Conservation (phyloP, 2,329 filamentous ascomycete species). For the Colletotrichum falcatum region DNA sequence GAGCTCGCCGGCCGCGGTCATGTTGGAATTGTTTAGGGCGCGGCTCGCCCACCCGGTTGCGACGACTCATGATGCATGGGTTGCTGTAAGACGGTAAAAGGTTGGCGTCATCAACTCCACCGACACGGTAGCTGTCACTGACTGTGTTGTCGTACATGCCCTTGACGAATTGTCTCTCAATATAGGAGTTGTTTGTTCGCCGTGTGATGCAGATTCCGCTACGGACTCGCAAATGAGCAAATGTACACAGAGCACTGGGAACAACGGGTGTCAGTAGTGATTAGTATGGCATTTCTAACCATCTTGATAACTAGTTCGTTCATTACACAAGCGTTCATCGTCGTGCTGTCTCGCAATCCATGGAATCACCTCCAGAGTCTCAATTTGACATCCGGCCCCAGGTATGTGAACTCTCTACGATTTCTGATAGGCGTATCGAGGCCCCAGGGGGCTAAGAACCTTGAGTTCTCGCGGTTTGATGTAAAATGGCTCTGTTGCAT, state of each 20-base stretch:
- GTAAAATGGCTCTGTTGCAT: conserved; percentile 36
- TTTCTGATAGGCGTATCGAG: conserved; percentile 28
- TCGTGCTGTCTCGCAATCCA: not conserved
- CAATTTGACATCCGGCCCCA: not conserved
- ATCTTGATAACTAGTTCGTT: not conserved
- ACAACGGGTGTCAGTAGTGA: not conserved
- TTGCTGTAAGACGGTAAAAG: conserved; percentile 57
- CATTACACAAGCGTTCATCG: not conserved
- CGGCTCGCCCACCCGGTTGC: conserved; percentile 69
- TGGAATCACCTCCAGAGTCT: not conserved
- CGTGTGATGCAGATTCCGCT: not conserved
- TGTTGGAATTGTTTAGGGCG: conserved; percentile 65
- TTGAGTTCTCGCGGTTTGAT: conserved; percentile 26
- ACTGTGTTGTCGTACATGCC: conserved; percentile 66
- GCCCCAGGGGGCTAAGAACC: conserved; percentile 30
- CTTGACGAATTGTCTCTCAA: conserved; percentile 55
- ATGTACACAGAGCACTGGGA: not conserved
- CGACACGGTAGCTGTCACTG: conserved; percentile 71
- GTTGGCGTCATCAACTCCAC: conserved; percentile 52
- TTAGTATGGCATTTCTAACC: not conserved
- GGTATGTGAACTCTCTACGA: not conserved
- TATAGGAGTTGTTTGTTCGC: not conserved
- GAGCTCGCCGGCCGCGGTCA: conserved; percentile 67
- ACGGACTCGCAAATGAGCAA: not conserved
- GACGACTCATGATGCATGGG: conserved; percentile 67